Percentiles rank a stretch among this genome's conserved stretches.
Conservation (phyloP, 441 rosid species). For the Populus tomentosa region DNA sequence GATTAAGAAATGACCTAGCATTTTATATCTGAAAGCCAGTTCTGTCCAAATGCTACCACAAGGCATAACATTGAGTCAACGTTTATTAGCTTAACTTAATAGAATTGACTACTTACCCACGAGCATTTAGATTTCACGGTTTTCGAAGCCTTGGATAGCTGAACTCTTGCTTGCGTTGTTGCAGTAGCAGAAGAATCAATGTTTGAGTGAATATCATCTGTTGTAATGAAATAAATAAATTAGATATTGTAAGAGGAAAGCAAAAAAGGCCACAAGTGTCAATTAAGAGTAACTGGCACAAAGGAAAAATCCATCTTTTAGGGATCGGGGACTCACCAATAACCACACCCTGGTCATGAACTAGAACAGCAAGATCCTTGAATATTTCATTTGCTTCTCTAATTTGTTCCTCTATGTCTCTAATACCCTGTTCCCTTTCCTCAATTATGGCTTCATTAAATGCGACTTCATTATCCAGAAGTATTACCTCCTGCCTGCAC, state of each 20-base stretch:
- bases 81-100: background rate
- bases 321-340: constrained; percentile 44
- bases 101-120: constrained; percentile 44
- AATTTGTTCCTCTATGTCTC: constrained; percentile 59
- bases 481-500: constrained; percentile 51
- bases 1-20: background rate
- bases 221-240: constrained; percentile 1
- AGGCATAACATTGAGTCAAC: background rate
- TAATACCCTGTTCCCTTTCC: constrained; percentile 65
- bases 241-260: background rate
- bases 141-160: constrained; percentile 55
- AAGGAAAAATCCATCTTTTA: background rate
- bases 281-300: constrained; percentile 2
- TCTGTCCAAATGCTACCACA: background rate
- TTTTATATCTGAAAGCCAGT: background rate
- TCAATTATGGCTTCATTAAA: constrained; percentile 74
- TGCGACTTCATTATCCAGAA: constrained; percentile 59
- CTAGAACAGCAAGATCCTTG: constrained; percentile 69
- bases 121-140: constrained; percentile 52
- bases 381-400: constrained; percentile 66
- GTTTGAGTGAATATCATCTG: constrained; percentile 66
- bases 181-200: constrained; percentile 50
- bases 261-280: background rate
- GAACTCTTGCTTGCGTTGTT: constrained; percentile 48
- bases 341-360: constrained; percentile 65